Base-by-base conservation (phyloP, 208 protist species). In the Herpetomonas tarakana region DNA sequence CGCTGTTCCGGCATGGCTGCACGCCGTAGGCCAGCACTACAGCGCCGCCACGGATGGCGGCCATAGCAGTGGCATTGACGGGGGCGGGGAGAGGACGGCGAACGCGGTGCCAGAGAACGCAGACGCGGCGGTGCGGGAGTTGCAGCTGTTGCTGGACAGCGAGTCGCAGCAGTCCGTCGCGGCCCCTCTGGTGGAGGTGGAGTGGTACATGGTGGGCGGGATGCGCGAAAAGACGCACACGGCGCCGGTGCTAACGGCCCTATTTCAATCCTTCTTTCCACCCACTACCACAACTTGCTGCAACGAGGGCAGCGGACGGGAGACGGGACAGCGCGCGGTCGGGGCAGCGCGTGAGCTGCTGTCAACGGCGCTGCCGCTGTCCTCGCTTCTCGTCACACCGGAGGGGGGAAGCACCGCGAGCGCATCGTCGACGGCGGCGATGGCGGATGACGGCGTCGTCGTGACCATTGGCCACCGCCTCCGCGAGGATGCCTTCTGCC, bases 141-240 rank as follows among this genome's bases (percentile, higher is more conserved):
- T 35, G 24, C 29, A 22, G 1, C 2, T 26, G 14, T 18, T 19
- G 29, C 29, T 19, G 27, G 26, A 39, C 22, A 31, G 26, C 30
- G 39, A 52, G 41, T 14, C 28, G 24, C 38, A 57, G 26, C 31
- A 47, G 14, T 14, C 26, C 16, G 58, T 49, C 1, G 29, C 22
- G 39, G 25, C 39, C 16, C 46, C 58, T 19, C 21, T 76, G n/a
- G 31, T 89, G 22, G 56, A 76, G 9, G 76, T 81, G 19, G 82
- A 89, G 31, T 89, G 82, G 82, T 89, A 83, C 58, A 55, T 89
- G 44, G 69, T 89, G 7, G 81, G 81, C 1, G 74, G 74, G 27
- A 68, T 83, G 22, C 68, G 71, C 26, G 71, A 77, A 62, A 58
- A 61, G 28, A 27, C 65, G 41, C 28, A 72, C 27, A 65, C 74